phyloP scores from a whole-genome alignment of 257 asterid genomes.

The Phtheirospermum japonicum region DNA sequence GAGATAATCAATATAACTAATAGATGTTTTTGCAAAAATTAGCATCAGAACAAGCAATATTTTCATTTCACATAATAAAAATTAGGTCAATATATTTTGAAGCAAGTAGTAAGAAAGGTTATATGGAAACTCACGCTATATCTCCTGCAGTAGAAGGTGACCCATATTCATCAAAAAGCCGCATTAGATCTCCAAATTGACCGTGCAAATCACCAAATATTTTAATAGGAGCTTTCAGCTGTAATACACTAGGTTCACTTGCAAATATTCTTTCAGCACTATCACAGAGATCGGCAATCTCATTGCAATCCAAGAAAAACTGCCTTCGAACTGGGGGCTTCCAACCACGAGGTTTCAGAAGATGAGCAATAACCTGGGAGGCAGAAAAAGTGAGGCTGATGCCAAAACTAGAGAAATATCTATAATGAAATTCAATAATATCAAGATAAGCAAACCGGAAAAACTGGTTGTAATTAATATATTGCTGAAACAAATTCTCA shows the following conservation, averaged over 20 bases:
- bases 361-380: constrained; percentile 80
- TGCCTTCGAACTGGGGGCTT: constrained; percentile 96
- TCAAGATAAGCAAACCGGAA: background rate
- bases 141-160: constrained; percentile 98
- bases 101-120: constrained; percentile 16
- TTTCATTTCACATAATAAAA: background rate
- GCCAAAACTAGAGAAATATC: constrained; percentile 1
- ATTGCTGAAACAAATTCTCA: background rate
- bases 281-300: constrained; percentile 97
- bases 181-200: constrained; percentile 98
- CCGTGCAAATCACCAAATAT: constrained; percentile 99
- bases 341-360: constrained; percentile 98
- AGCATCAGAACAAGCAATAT: constrained; percentile 23
- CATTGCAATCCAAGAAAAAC: constrained; percentile 95
- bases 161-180: constrained; percentile 95
- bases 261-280: constrained; percentile 93
- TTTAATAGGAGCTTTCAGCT: constrained; percentile 93
- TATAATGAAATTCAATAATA: background rate
- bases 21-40: constrained; percentile 32
- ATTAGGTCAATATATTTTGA: background rate
- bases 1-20: constrained; percentile 94
- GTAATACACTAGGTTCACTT: constrained; percentile 89
- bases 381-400: constrained; percentile 20
- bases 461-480: background rate
- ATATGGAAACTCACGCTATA: constrained; percentile 59